A percentile compares a stretch with the other conserved stretches of the same genome.
Conservation (phyloP, 176 grass and related monocot species). For the Bromus sterilis region DNA sequence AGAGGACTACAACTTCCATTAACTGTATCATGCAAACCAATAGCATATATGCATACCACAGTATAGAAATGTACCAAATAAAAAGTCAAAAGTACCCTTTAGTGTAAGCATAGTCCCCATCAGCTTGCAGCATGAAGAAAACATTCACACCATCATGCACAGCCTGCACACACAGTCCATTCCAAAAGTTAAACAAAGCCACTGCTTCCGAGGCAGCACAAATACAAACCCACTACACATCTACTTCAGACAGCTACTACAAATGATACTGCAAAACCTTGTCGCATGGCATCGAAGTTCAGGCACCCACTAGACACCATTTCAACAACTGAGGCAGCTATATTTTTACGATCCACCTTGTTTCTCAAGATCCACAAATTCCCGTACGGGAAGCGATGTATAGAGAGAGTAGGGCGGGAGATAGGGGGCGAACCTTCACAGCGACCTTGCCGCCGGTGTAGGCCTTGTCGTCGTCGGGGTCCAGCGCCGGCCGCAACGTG, state of each 20-base stretch:
- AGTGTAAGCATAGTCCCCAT: conserved; percentile 75
- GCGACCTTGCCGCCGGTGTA: conserved; percentile 67
- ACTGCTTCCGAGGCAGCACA: conserved; percentile 14
- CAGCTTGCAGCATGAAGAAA: conserved; percentile 87
- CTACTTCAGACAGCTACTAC: neutral
- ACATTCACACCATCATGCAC: conserved; percentile 84
- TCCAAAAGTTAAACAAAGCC: conserved; percentile 34
- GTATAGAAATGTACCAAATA: neutral
- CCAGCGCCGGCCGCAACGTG: conserved; percentile 73
- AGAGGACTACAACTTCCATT: conserved; percentile 22
- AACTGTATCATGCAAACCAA: neutral
- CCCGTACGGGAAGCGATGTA: neutral
- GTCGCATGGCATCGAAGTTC: neutral
- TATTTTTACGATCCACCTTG: neutral
- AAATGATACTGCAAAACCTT: neutral
- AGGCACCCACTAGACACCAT: neutral
- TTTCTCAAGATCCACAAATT: neutral
- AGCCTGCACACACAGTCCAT: conserved; percentile 60
- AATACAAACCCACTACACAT: neutral
- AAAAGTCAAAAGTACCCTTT: conserved; percentile 68
- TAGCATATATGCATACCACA: neutral
- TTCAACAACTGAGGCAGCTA: neutral
- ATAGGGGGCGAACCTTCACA: conserved; percentile 55
- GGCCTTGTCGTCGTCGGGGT: conserved; percentile 79
- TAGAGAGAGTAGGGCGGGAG: neutral